These are phyloP conservation scores for Platanus orientalis DNA, from an alignment of 164 flowering plant genomes.

Conservation along the genomic window DNA sequence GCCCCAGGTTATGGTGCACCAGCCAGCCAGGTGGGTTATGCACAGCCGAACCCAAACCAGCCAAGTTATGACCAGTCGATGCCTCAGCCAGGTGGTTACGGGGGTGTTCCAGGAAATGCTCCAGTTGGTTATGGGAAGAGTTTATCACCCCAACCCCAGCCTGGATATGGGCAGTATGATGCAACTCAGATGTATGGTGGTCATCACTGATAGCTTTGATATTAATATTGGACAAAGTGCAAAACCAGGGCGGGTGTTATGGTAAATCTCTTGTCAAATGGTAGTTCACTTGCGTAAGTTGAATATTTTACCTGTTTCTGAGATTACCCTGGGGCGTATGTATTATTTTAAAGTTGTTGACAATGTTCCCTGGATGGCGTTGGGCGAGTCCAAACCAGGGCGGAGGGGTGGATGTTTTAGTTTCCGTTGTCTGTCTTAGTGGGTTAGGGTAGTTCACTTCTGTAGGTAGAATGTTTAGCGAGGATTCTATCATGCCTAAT, in stretches of 20 bases:
- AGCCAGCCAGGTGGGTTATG: constrained; percentile 41
- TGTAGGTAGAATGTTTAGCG: no score
- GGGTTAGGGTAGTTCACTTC: no score
- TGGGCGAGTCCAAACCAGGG: no score
- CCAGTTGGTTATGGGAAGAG: constrained; percentile 48
- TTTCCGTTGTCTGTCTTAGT: no score
- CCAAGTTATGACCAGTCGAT: constrained; percentile 52
- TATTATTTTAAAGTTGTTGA: no score
- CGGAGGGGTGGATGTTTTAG: no score
- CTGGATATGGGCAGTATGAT: constrained; percentile 61
- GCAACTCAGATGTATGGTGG: constrained; percentile 54
- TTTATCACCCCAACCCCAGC: constrained; percentile 60
- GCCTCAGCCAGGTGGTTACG: constrained; percentile 47
- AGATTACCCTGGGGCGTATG: no score
- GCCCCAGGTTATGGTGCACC: constrained; percentile 41
- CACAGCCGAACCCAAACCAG: constrained; percentile 48
- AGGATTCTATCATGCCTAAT: no score
- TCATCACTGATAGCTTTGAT: constrained; percentile 24
- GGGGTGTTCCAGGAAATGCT: constrained; percentile 19
- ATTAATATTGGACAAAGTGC: no score
- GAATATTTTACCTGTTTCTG: no score
- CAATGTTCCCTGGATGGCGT: no score
- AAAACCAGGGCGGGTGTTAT: background rate
- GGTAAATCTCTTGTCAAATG: background rate
- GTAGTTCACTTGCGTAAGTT: background rate